Base-by-base conservation (phyloP, 192 early-diverging fungal genomes). In the Chytriomyces sp. region DNA sequence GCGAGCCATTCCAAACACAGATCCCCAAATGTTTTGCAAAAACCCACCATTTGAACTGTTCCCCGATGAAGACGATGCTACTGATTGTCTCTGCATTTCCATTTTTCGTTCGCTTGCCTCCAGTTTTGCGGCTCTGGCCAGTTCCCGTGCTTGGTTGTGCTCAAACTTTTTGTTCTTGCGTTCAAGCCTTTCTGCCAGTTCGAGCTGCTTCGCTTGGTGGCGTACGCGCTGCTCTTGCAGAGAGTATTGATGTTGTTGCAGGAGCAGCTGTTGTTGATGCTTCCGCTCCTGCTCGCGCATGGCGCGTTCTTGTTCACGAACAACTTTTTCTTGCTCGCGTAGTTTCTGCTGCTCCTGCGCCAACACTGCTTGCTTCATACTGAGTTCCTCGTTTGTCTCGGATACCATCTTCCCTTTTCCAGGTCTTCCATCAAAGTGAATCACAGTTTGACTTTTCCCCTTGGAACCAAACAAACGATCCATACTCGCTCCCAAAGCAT, bases 171-270 rank as follows among this genome's bases (percentile, higher is more conserved):
- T 11, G 53, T 57, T 57, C 53, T 57, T 57, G 53, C 53, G 53
- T 57, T 57, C 53, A 11, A 44, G 24, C 50, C 5, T 18, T 24
- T 16, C 48, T 7, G 68, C 68, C 46, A 69, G 50, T 13, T 69
- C 68, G 3, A 69, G 9, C 49, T 69, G 26, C 49, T 69, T 48
- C 20, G 23, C 20, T 26, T 53, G 45, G 18, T 44, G 49, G n/a
- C 46, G 48, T 24, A 69, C n/a, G 7, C 53, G 8, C 26, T 69
- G 68, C 20, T 53, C 48, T 57, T 69, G 68, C 46, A 69, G 46
- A n/a, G 24, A 4, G 48, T 13, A 45, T 26, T 69, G 68, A 8
- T 50, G 10, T 11, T 69, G 18, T 23, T 69, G 18, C 23, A 69
- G 10, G 11, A 18, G 10, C 8, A 9, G 68, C 46, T 69, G 68